Evolutionary conservation across 2,329 filamentous ascomycete species (phyloP).

Genomic region (Aspergillus neotritici): DNA sequence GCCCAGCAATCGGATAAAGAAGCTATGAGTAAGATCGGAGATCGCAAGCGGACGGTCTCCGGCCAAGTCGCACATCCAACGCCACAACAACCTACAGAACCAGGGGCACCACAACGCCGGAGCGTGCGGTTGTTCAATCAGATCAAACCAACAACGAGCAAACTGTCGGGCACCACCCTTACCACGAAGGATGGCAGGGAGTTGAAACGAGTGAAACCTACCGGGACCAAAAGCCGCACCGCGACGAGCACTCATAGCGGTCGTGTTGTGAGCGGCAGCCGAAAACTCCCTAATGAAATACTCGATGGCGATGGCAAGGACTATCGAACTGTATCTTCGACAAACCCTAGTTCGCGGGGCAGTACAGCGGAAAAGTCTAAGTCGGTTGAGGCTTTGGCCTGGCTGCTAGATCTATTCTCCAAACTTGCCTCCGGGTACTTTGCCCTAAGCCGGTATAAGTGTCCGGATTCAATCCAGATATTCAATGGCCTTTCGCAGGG

Average conservation of each 20-base stretch:
- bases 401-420: constrained; percentile 72
- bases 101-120: constrained; percentile 59
- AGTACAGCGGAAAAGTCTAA: constrained; percentile 51
- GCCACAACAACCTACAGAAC: constrained; percentile 56
- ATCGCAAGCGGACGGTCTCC: constrained; percentile 88
- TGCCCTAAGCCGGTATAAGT: constrained; percentile 71
- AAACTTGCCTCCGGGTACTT: constrained; percentile 78
- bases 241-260: constrained; percentile 68
- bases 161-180: constrained; percentile 55
- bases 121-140: constrained; percentile 69
- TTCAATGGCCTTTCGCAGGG: constrained; percentile 64
- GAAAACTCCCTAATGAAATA: constrained; percentile 56
- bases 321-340: constrained; percentile 32
- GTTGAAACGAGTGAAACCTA: constrained; percentile 76
- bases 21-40: constrained; percentile 40
- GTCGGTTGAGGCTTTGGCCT: constrained; percentile 69
- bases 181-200: constrained; percentile 63
- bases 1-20: constrained; percentile 29
- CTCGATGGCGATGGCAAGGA: constrained; percentile 68
- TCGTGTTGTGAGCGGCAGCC: constrained; percentile 82
- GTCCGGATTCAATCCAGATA: constrained; percentile 67
- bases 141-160: constrained; percentile 60
- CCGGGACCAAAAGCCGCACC: constrained; percentile 61
- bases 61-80: constrained; percentile 59
- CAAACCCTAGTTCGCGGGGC: constrained; percentile 27